phyloP scores from a whole-genome alignment of 768 basidiomycete species.

The Sporobolomyces roseus region DNA sequence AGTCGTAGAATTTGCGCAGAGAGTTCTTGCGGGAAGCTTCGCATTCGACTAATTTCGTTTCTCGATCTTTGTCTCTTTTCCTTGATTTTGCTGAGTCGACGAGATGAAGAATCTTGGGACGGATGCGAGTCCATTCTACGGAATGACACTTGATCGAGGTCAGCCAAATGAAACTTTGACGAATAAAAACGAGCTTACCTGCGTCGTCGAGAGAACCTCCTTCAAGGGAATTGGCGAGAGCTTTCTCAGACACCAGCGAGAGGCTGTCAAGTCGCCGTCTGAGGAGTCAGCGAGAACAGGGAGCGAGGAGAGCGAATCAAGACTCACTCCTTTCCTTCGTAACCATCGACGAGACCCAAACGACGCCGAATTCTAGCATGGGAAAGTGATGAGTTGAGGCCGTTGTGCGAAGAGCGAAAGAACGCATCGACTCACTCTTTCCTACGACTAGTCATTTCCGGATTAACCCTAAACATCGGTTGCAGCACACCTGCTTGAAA shows the following conservation, averaged over 20 bases:
- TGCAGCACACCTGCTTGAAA: no score
- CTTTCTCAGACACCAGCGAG: neutral
- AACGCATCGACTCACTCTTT: no score
- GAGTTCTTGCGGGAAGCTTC: neutral
- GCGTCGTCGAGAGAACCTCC: neutral
- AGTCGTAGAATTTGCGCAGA: neutral
- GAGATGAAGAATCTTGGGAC: constrained; percentile 4
- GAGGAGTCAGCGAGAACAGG: neutral
- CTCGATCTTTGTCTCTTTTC: neutral
- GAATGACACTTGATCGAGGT: neutral
- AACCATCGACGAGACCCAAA: neutral
- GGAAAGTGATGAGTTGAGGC: no score
- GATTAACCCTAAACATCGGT: no score
- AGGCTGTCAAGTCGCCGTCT: neutral
- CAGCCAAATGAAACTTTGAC: neutral
- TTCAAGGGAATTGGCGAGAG: neutral
- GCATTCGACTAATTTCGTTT: accelerated
- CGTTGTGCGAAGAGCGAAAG: no score
- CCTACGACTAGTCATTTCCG: no score
- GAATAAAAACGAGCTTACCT: neutral
- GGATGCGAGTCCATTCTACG: neutral
- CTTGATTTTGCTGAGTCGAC: neutral
- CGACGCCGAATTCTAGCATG: no score
- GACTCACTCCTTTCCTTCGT: neutral
- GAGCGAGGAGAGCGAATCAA: neutral